Evolutionary conservation across 1,139 yeast species (phyloP).

Genomic region (Yamadazyma epiphylla): DNA sequence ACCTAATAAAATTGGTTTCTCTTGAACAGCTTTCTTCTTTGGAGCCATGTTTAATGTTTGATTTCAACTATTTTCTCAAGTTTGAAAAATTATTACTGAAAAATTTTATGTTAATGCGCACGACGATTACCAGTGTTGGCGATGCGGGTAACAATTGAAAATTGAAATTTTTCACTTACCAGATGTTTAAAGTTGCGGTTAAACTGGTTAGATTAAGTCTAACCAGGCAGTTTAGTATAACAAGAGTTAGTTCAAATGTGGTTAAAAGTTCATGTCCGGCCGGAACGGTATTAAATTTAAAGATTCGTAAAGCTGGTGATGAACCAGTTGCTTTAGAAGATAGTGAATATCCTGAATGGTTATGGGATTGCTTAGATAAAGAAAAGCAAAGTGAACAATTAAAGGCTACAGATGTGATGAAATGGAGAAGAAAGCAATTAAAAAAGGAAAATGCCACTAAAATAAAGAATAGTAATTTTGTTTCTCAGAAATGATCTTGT

Average conservation of each 20-base stretch:
- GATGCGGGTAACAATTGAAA: conserved; percentile 3
- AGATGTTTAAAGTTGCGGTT: no score
- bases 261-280: conserved; percentile 50
- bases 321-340: conserved; percentile 92
- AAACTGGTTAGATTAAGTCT: no score
- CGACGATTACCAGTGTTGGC: conserved; percentile 2
- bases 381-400: conserved; percentile 51
- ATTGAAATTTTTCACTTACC: no score
- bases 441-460: conserved; percentile 62
- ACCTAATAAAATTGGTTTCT: conserved; percentile 87
- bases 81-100: conserved; percentile 3
- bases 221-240: conserved; percentile 1
- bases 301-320: conserved; percentile 71
- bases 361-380: conserved; percentile 82
- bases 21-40: conserved; percentile 81
- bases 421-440: conserved; percentile 64
- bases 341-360: conserved; percentile 89
- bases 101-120: conserved; percentile 8
- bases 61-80: conserved; percentile 3
- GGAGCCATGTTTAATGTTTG: conserved; percentile 65
- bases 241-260: conserved; percentile 1
- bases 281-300: conserved; percentile 79
- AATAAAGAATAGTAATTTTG: conserved; percentile 78
- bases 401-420: conserved; percentile 56
- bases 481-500: no score